Conservation (phyloP, 306 rosid genomes). For the Calophaca sinica region DNA sequence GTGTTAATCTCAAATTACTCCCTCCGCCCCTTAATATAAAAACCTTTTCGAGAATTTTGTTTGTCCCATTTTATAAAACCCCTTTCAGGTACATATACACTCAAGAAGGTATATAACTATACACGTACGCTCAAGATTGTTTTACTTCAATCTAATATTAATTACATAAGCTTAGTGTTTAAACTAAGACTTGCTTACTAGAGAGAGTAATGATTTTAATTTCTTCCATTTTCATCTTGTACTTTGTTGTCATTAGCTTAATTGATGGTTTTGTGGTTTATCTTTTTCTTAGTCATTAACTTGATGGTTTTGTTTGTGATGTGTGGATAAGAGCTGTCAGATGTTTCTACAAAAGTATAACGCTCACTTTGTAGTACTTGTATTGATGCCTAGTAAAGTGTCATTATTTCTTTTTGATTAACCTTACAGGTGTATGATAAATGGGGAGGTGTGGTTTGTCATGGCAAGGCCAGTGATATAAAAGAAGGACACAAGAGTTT, state of each 20-base stretch:
- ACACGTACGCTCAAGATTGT: neutral
- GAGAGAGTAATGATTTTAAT: neutral
- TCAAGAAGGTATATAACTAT: too few species aligned
- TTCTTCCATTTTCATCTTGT: neutral
- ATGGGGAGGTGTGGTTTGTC: conserved; percentile 76
- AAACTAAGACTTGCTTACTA: neutral
- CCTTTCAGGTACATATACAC: too few species aligned
- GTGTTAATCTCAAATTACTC: too few species aligned
- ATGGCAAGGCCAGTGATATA: conserved; percentile 73
- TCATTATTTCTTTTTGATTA: conserved; percentile 5
- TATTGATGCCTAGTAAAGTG: neutral
- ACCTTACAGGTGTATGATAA: conserved; percentile 64
- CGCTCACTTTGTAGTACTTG: neutral
- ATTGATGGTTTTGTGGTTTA: neutral
- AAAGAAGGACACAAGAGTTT: conserved; percentile 98
- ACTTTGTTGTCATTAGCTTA: neutral
- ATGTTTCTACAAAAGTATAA: too few species aligned
- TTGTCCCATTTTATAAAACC: too few species aligned
- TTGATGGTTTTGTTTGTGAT: too few species aligned
- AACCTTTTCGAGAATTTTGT: too few species aligned
- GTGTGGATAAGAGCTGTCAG: too few species aligned
- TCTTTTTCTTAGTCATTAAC: too few species aligned
- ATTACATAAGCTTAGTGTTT: too few species aligned
- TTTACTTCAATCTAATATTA: neutral
- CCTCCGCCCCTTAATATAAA: too few species aligned